Evolutionary conservation across 345 rosid species (phyloP).

Genomic region (Gossypium ekmanianum): DNA sequence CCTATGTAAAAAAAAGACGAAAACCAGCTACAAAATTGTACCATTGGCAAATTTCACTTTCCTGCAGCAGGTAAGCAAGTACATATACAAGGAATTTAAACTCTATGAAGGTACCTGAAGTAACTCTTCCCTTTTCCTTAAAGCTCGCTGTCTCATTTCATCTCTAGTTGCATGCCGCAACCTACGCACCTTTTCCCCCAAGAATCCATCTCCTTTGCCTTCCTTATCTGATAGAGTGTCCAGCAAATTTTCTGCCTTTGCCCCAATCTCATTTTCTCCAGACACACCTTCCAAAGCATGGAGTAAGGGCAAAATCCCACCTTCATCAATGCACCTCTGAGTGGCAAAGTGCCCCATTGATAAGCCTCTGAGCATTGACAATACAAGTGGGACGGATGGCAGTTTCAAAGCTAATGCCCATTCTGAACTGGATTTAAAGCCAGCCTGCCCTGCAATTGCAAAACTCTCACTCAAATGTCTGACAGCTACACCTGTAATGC

Average conservation of each 20-base stretch:
- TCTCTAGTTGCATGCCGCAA: conserved; percentile 88
- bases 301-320: conserved; percentile 75
- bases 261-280: conserved; percentile 95
- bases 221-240: conserved; percentile 89
- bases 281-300: conserved; percentile 92
- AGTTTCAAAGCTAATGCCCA: conserved; percentile 75
- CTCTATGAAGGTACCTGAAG: conserved; percentile 57
- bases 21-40: not conserved
- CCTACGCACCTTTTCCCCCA: conserved; percentile 66
- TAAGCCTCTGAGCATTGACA: conserved; percentile 91
- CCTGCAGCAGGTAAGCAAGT: not conserved
- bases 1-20: not conserved
- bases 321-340: conserved; percentile 78
- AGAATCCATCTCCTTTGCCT: conserved; percentile 92
- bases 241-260: conserved; percentile 92
- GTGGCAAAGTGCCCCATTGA: conserved; percentile 96
- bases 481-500: conserved; percentile 78
- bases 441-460: conserved; percentile 72
- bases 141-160: conserved; percentile 90
- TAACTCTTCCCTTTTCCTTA: conserved; percentile 76
- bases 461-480: conserved; percentile 69
- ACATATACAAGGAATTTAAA: not conserved
- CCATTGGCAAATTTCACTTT: not conserved
- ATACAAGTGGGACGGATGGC: conserved; percentile 83
- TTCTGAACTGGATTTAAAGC: conserved; percentile 65